phyloP scores from a whole-genome alignment of 1,284 basidiomycete species.

The Afroboletus lepidellus region DNA sequence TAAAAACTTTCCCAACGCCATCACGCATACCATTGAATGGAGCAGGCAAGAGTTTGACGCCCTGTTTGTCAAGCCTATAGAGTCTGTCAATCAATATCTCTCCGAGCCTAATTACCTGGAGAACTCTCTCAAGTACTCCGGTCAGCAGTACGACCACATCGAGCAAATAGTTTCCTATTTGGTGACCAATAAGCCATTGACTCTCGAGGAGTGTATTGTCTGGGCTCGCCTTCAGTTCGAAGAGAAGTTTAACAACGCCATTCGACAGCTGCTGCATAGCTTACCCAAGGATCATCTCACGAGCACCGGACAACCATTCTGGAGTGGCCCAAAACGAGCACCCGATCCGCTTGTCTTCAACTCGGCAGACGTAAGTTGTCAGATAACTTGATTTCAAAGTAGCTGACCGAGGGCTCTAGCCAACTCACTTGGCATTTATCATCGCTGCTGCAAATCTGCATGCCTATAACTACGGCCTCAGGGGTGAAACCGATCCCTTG shows the following conservation, averaged over 20 bases:
- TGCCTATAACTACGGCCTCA: slow-evolving; percentile 97
- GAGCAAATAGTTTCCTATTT: slow-evolving; percentile 90
- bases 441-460: slow-evolving; percentile 95
- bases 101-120: slow-evolving; percentile 97
- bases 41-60: slow-evolving; percentile 91
- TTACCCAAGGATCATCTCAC: slow-evolving; percentile 92
- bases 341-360: slow-evolving; percentile 92
- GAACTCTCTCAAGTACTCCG: slow-evolving; percentile 85
- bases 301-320: slow-evolving; percentile 91
- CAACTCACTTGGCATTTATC: slow-evolving; percentile 87
- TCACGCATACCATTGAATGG: slow-evolving; percentile 99
- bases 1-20: slow-evolving; percentile 99
- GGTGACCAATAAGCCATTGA: slow-evolving; percentile 89
- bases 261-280: slow-evolving; percentile 91
- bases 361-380: slow-evolving; percentile 73
- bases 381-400: neutral
- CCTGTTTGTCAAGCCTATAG: slow-evolving; percentile 91
- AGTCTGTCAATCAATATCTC: slow-evolving; percentile 95
- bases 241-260: slow-evolving; percentile 91
- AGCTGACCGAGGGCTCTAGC: slow-evolving; percentile 43
- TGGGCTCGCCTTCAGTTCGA: slow-evolving; percentile 98
- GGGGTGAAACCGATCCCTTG: slow-evolving; percentile 81
- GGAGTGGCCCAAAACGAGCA: slow-evolving; percentile 97
- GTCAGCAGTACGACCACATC: slow-evolving; percentile 88
- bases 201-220: slow-evolving; percentile 95